A percentile compares a stretch with the other conserved stretches of the same genome.
These are phyloP conservation scores for Leishmania braziliensis DNA, from an alignment of 208 protist species.

Conservation along the genomic window DNA sequence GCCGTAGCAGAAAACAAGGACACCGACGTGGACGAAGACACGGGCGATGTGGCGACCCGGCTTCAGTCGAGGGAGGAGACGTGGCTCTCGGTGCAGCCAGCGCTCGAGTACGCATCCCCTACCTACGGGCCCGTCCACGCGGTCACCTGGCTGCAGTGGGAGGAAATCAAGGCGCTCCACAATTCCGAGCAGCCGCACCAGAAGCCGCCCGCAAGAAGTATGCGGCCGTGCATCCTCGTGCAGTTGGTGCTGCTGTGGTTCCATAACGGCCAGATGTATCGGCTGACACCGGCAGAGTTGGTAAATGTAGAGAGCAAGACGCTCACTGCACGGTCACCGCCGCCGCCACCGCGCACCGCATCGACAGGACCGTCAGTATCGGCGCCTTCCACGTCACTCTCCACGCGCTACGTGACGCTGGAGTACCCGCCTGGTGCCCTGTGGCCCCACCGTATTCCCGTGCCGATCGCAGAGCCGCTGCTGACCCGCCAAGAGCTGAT, in stretches of 20 bases:
- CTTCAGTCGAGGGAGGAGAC: background rate
- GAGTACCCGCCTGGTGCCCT: constrained; percentile 32
- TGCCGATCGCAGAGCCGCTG: constrained; percentile 35
- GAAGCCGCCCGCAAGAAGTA: background rate
- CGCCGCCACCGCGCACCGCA: background rate
- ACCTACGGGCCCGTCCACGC: constrained; percentile 23
- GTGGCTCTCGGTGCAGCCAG: constrained; percentile 31
- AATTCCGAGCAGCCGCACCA: constrained; percentile 6
- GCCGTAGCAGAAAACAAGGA: background rate
- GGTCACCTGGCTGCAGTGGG: constrained; percentile 24
- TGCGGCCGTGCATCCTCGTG: constrained; percentile 13
- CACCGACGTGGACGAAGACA: background rate
- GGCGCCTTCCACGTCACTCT: constrained; percentile 11
- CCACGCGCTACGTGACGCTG: constrained; percentile 14
- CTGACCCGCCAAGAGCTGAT: constrained; percentile 39
- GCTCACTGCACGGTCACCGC: background rate
- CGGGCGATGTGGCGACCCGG: background rate
- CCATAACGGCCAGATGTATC: constrained; percentile 11
- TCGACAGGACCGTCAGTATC: background rate
- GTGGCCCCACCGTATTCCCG: constrained; percentile 13
- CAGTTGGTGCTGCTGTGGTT: constrained; percentile 23
- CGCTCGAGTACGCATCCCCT: constrained; percentile 25
- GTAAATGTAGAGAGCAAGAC: background rate
- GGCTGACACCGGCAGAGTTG: constrained; percentile 18
- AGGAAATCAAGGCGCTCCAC: constrained; percentile 23